phyloP scores from a whole-genome alignment of 257 asterid species.

The Euphrasia confusa region DNA sequence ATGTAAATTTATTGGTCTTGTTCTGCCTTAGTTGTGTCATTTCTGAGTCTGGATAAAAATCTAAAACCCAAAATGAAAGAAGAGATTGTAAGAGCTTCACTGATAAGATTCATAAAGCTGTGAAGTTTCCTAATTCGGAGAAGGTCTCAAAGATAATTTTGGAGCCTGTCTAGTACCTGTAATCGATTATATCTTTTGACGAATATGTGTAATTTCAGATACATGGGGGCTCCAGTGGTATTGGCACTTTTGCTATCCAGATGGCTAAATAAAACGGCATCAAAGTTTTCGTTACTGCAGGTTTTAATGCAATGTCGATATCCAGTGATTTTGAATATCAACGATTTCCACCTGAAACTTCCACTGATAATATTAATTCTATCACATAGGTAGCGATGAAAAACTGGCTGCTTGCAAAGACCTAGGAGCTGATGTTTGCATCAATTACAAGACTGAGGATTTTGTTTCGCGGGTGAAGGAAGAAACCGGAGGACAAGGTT shows the following conservation, averaged over 20 bases:
- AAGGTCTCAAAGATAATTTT: neutral
- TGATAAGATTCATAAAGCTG: neutral
- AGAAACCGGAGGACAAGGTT: conserved; percentile 95
- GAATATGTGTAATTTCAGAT: conserved; percentile 41
- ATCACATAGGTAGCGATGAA: conserved; percentile 73
- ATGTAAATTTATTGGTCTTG: too few species aligned
- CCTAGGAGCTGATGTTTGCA: conserved; percentile 94
- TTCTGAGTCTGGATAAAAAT: neutral
- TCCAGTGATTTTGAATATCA: conserved; percentile 9
- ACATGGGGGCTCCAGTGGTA: conserved; percentile 99
- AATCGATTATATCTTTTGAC: too few species aligned
- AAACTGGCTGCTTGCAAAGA: conserved; percentile 86
- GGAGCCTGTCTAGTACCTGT: neutral
- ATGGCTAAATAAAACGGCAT: conserved; percentile 69
- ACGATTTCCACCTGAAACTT: neutral
- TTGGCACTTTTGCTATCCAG: conserved; percentile 95
- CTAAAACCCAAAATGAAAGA: neutral
- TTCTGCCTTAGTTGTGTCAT: neutral
- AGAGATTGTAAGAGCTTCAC: neutral
- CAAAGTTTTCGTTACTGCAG: conserved; percentile 92
- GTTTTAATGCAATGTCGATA: conserved; percentile 31
- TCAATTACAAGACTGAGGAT: conserved; percentile 90
- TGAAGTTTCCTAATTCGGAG: neutral
- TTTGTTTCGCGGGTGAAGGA: conserved; percentile 81
- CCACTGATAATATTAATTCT: neutral